These are phyloP conservation scores for Geranium rotundifolium DNA, from an alignment of 345 rosid genomes.

Conservation along the genomic window DNA sequence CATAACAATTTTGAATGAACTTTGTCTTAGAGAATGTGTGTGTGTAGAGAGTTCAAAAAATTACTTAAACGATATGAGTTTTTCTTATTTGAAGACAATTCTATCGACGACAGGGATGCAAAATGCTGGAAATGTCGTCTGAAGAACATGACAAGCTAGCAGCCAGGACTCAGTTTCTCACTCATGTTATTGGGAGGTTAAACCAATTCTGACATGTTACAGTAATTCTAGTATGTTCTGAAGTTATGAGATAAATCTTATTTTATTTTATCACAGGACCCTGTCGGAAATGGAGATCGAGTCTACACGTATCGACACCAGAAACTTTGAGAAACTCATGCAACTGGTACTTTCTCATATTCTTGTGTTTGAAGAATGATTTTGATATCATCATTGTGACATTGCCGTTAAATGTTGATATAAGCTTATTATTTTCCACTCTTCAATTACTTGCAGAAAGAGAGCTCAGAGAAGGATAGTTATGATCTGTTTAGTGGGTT, in stretches of 20 bases:
- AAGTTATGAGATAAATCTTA: background rate
- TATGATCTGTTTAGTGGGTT: conserved; percentile 40
- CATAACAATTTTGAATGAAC: no score
- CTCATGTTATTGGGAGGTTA: conserved; percentile 48
- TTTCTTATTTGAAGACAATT: no score
- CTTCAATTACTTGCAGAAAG: conserved; percentile 22
- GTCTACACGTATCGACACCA: conserved; percentile 31
- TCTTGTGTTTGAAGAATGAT: no score
- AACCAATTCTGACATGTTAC: background rate
- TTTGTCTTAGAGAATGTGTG: no score
- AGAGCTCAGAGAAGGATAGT: conserved; percentile 21
- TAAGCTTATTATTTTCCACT: no score
- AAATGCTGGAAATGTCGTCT: conserved; percentile 64
- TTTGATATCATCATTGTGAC: no score
- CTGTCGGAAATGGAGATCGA: conserved; percentile 35
- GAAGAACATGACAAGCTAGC: conserved; percentile 46
- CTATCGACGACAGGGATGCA: conserved; percentile 33
- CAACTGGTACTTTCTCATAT: conserved; percentile 17
- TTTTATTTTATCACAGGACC: conserved; percentile 12
- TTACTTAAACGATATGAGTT: no score
- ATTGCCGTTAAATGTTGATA: no score
- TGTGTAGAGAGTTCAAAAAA: no score
- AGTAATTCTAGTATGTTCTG: no score
- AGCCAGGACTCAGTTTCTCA: conserved; percentile 44
- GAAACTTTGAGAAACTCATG: conserved; percentile 29